Evolutionary conservation across 352 stramenopile genomes (phyloP), one percentile per base, ranked within the genome.

Genomic region (Globisporangium middletonii): DNA sequence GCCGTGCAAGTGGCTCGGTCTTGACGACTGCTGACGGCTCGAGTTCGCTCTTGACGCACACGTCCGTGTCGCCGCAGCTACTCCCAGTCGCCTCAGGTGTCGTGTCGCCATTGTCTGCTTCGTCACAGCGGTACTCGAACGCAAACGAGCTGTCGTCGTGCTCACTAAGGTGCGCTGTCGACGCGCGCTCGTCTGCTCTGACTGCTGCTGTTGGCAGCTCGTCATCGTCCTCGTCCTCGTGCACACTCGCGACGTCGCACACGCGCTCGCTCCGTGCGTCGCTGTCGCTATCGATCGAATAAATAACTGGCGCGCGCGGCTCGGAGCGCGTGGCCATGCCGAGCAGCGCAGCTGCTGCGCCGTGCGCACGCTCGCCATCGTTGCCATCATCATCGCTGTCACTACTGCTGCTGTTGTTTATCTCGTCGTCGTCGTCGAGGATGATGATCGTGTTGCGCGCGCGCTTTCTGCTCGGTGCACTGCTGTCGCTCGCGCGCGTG

Each of bases 271-370:
- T 49, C 30, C 2, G 9, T 30, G 33, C 50, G 18, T 68, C 64
- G 15, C 54, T 69, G 30, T 68, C 68, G 45, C 62, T 78, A 53
- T 76, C 69, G n/a, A 81, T 62, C 11, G 57, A 65, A 28, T 77
- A 53, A 53, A 81, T 49, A 48, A 64, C 61, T 9, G 53, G 67
- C 38, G 57, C 18, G 2, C 30, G 11, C 11, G 15, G n/a, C 26
- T 48, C 28, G 4, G 37, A n/a, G 46, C 46, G 42, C 53, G 30
- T 68, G 67, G 12, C 35, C n/a, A 26, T 5, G 8, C 7, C 13
- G 9, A 28, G 26, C 16, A 2, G 45, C 16, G 23, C 28, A 23
- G 2, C 23, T 0, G 9, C 30, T 11, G 37, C 4, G 65, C 55
- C 37, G 50, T 27, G 33, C 0, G 64, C 59, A 4, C 64, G 52